These are phyloP conservation scores for Exserohilum rostratum DNA, from an alignment of 2,329 filamentous ascomycete species.

Conservation along the genomic window DNA sequence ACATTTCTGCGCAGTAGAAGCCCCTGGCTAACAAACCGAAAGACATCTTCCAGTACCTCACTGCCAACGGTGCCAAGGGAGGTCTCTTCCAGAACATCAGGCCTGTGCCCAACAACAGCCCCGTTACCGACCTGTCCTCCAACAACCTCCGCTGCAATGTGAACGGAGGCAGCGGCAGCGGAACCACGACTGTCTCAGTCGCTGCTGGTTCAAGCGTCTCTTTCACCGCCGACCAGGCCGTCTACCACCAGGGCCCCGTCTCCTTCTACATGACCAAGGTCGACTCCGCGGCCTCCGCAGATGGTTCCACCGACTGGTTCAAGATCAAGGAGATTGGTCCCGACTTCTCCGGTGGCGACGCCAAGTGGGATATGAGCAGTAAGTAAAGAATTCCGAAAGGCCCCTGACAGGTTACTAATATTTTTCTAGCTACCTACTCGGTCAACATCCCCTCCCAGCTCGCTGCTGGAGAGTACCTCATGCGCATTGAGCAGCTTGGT, in stretches of 20 bases:
- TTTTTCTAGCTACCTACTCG: constrained; percentile 35
- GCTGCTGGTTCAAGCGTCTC: constrained; percentile 43
- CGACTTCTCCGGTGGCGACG: constrained; percentile 41
- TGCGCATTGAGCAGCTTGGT: constrained; percentile 57
- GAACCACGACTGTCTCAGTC: constrained; percentile 43
- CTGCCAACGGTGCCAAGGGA: constrained; percentile 45
- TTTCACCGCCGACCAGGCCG: constrained; percentile 45
- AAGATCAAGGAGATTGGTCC: constrained; percentile 50
- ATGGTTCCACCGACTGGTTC: constrained; percentile 49
- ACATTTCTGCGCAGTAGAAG: not conserved
- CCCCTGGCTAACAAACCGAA: constrained; percentile 9
- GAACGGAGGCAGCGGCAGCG: constrained; percentile 33
- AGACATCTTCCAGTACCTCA: constrained; percentile 49
- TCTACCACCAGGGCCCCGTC: constrained; percentile 49
- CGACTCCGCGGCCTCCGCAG: constrained; percentile 36
- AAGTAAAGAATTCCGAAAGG: constrained; percentile 12
- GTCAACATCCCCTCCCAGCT: constrained; percentile 51
- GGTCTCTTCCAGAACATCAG: constrained; percentile 45
- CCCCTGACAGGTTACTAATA: constrained; percentile 15
- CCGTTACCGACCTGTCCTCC: constrained; percentile 41
- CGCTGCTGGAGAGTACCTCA: constrained; percentile 54
- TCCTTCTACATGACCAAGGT: constrained; percentile 49
- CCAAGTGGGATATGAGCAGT: constrained; percentile 43
- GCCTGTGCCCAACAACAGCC: constrained; percentile 48
- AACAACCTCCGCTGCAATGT: constrained; percentile 48